Evolutionary conservation across 345 rosid species (phyloP), one percentile per base, ranked within the genome.

Genomic region (Acer saccharum): DNA sequence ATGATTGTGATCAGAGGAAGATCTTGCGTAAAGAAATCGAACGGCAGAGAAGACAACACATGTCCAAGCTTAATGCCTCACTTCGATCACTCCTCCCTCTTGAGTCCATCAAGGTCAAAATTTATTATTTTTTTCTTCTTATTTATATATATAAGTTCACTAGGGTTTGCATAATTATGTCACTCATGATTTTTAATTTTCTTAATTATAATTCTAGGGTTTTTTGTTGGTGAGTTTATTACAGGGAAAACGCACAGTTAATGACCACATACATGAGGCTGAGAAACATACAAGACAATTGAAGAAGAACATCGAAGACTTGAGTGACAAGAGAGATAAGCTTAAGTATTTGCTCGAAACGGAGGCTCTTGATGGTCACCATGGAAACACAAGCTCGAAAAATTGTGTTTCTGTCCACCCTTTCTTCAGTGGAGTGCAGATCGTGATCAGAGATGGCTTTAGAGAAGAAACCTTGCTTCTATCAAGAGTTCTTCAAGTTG

Each of bases 241-340:
- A 21, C 83, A 90, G 94, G 91, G 89, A 63, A 87, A 86, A 79
- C 83, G 92, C 25, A 84, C 94, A 13, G 81, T 75, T 5, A 74
- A 80, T 13, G 94, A 87, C 79, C 85, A 82, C 1, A 74, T 84
- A 78, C 29, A 82, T 25, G 90, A 82, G 77, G 90, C 94, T 5
- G 84, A 46, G 66, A 88, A 83, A 39, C 83, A 88, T 64, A 83
- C 86, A 46, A 82, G 66, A 44, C 76, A 76, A 57, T 69, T 86
- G 57, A 74, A 75, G 41, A 78, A 54, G 43, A 82, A 79, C 73
- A 75, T 86, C 67, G 58, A 81, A 52, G 83, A 73, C 16, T 70
- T 84, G 50, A 77, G 75, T 69, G 73, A 9, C 48, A 83, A 83
- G 76, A 86, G 89, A 75, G 86, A 88, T 32, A 63, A 72, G 69